Conservation (phyloP, 805 yeast genomes). For the Grigorovia yakushimaensis region DNA sequence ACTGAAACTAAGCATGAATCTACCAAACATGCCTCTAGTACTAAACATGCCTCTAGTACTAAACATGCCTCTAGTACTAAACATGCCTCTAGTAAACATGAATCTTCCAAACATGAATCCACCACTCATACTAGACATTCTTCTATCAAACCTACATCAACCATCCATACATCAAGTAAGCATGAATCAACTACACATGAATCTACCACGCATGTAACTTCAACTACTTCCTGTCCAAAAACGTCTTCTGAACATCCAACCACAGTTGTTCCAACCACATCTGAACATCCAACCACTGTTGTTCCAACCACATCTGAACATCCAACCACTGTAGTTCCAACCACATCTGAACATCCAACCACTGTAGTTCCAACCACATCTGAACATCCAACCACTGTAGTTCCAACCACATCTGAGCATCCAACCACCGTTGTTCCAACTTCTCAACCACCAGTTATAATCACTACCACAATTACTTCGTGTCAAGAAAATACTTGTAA, state of each 20-base stretch:
- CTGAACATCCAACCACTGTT: neutral
- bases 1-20: neutral
- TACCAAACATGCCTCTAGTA: neutral
- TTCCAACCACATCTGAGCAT: neutral
- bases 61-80: too few relatives aligned
- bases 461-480: neutral
- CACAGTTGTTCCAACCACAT: neutral
- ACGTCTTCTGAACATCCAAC: neutral
- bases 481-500: neutral
- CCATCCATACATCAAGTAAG: neutral
- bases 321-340: neutral
- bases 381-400: neutral
- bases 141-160: neutral
- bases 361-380: neutral
- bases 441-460: neutral
- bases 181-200: neutral
- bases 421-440: neutral
- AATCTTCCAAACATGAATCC: neutral
- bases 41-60: too few relatives aligned
- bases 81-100: neutral
- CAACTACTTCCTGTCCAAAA: neutral
- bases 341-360: neutral
- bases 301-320: neutral
- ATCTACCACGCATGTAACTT: neutral
- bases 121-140: too few relatives aligned